phyloP scores from a whole-genome alignment of 139 green algal species.

The Limnomonas spitsbergensis region DNA sequence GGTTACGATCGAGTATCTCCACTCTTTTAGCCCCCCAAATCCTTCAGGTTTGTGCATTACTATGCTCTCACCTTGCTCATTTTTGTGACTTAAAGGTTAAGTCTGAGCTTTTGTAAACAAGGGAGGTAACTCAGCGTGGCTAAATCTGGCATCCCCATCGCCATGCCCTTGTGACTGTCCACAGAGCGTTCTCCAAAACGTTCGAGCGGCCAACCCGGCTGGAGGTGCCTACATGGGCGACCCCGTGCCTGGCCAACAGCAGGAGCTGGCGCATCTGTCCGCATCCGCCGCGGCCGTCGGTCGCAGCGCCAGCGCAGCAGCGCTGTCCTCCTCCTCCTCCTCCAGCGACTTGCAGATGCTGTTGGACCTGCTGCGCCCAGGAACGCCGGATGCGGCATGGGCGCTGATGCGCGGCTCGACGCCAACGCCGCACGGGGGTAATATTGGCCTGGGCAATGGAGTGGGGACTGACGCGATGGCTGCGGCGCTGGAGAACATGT shows the following conservation, averaged over 20 bases:
- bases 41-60: no score
- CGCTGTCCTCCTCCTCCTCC: background rate
- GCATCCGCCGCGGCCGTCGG: background rate
- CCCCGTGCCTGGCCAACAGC: background rate
- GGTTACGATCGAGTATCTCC: no score
- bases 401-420: slow-evolving; percentile 1
- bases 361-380: background rate
- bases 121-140: no score
- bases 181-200: no score
- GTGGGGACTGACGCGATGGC: background rate
- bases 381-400: slow-evolving; percentile 6
- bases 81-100: no score
- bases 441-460: background rate
- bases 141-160: no score
- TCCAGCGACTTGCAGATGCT: background rate
- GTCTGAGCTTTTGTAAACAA: no score
- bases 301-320: background rate
- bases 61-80: no score
- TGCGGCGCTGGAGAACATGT: background rate
- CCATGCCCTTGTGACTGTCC: no score
- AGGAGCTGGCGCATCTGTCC: background rate
- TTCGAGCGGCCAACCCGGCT: background rate
- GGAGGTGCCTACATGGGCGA: background rate
- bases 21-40: no score
- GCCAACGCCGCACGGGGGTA: background rate